Conservation (phyloP, 2,329 filamentous ascomycete species). For the Stromatinia cepivora region DNA sequence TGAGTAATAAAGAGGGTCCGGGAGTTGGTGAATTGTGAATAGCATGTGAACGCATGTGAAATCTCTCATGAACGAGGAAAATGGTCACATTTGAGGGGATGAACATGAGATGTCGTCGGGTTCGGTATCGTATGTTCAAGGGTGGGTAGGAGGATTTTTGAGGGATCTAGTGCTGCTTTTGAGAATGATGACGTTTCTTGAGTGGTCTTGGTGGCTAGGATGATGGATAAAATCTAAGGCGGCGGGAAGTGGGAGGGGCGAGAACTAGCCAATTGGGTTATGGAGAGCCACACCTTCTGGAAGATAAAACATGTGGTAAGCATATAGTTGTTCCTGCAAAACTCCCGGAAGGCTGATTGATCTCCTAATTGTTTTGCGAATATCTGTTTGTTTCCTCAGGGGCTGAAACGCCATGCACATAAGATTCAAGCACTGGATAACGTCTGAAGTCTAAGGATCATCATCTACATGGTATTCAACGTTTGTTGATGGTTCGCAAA, state of each 20-base stretch:
- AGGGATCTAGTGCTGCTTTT: constrained; percentile 15
- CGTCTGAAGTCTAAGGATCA: background rate
- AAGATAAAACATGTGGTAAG: background rate
- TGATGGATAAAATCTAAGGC: background rate
- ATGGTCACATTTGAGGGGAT: constrained; percentile 8
- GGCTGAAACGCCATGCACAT: background rate
- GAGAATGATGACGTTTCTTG: background rate
- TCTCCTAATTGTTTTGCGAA: background rate
- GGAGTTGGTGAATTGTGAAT: background rate
- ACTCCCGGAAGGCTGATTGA: background rate
- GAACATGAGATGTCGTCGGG: constrained; percentile 18
- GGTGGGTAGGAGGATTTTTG: constrained; percentile 19
- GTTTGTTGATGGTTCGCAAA: background rate
- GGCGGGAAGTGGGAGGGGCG: constrained; percentile 7
- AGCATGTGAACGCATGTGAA: background rate
- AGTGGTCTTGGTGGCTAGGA: background rate
- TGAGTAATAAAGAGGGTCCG: background rate
- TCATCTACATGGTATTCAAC: background rate
- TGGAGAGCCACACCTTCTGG: background rate
- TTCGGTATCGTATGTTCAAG: constrained; percentile 19
- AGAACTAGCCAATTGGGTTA: background rate
- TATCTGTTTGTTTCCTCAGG: background rate
- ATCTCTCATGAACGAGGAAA: background rate
- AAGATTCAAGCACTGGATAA: background rate
- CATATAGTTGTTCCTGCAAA: background rate